These are phyloP conservation scores for Entomophthora muscae DNA, from an alignment of 371 early-diverging fungal species.

Conservation along the genomic window DNA sequence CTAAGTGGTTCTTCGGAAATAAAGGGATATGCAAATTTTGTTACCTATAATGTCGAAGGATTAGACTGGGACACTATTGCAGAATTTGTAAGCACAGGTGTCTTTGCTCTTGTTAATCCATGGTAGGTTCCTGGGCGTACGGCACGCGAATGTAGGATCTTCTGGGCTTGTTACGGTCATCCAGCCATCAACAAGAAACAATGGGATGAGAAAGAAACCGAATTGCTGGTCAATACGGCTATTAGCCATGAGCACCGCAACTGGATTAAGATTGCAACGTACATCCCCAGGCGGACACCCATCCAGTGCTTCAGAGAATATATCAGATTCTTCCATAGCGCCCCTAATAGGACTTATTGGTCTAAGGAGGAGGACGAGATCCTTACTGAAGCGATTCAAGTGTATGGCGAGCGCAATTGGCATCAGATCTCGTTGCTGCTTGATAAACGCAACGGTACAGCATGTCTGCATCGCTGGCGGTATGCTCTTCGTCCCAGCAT, in stretches of 20 bases:
- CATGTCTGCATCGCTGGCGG: constrained; percentile 70
- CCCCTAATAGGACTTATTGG: constrained; percentile 26
- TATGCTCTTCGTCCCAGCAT: constrained; percentile 59
- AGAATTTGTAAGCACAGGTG: constrained; percentile 2
- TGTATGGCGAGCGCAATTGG: constrained; percentile 50
- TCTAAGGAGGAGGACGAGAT: constrained; percentile 38
- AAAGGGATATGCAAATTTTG: constrained; percentile 22
- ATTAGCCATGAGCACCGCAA: constrained; percentile 20
- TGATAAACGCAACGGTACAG: constrained; percentile 49
- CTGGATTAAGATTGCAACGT: constrained; percentile 41
- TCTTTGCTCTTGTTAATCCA: not conserved
- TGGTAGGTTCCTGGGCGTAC: constrained; percentile 38
- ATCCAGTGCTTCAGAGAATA: constrained; percentile 63
- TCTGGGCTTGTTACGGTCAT: constrained; percentile 71
- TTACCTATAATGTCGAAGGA: constrained; percentile 37
- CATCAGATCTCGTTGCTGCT: constrained; percentile 44
- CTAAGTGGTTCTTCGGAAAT: constrained; percentile 11
- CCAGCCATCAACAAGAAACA: constrained; percentile 54
- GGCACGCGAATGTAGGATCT: constrained; percentile 52
- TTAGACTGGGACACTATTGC: constrained; percentile 56
- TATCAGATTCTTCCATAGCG: constrained; percentile 25
- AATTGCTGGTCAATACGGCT: constrained; percentile 24
- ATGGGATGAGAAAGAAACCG: constrained; percentile 40
- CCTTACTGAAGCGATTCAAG: constrained; percentile 30
- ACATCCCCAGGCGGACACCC: constrained; percentile 50